These are phyloP conservation scores for Ramaria rubella DNA, from an alignment of 768 basidiomycete species.

Conservation along the genomic window DNA sequence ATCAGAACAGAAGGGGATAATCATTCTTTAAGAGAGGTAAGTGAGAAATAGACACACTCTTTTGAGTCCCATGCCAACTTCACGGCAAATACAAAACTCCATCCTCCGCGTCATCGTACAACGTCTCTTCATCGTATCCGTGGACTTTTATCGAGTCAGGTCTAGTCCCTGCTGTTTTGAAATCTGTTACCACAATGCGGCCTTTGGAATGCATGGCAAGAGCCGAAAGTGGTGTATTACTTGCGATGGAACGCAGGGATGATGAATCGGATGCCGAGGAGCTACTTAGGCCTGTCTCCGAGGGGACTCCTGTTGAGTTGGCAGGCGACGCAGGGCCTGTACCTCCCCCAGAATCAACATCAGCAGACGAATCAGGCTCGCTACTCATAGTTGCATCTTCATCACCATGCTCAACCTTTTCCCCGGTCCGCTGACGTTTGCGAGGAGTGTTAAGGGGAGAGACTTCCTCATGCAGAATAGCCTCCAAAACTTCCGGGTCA, in stretches of 20 bases:
- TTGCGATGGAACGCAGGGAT: conserved; percentile 1
- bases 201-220: background rate
- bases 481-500: background rate
- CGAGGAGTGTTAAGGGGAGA: background rate
- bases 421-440: conserved; percentile 6
- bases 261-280: conserved; percentile 8
- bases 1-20: background rate
- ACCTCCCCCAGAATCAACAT: background rate
- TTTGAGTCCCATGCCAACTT: background rate
- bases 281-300: conserved; percentile 3
- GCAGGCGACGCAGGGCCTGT: conserved; percentile 3
- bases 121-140: conserved; percentile 2
- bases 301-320: background rate
- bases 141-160: background rate
- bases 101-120: background rate
- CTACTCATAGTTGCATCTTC: conserved; percentile 5
- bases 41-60: background rate
- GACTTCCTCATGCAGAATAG: background rate
- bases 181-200: background rate
- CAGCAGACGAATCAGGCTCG: background rate
- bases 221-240: background rate
- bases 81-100: background rate
- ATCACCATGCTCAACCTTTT: background rate
- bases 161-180: background rate
- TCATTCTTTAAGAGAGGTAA: background rate